These are phyloP conservation scores for Fusarium pseudocircinatum DNA, from an alignment of 2,329 filamentous ascomycete species.

Conservation along the genomic window DNA sequence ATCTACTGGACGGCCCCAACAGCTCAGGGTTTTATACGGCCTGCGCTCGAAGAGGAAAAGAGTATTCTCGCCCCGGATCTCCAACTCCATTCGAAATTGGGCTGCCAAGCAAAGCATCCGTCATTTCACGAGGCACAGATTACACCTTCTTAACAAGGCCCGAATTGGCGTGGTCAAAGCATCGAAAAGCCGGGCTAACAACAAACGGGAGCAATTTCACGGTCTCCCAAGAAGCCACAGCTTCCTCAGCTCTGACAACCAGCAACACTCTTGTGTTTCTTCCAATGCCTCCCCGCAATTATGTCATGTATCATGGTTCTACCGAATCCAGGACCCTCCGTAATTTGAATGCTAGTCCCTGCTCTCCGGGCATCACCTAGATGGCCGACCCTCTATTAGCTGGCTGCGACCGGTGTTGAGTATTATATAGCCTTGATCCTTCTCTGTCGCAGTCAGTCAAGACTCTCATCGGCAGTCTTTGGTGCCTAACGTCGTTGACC, in stretches of 20 bases:
- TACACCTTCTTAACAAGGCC: slow-evolving; percentile 31
- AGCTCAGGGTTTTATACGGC: slow-evolving; percentile 1
- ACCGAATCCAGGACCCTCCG: slow-evolving; percentile 49
- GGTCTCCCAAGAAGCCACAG: slow-evolving; percentile 37
- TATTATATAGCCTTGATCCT: slow-evolving; percentile 44
- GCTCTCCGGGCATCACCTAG: slow-evolving; percentile 41
- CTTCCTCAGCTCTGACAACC: slow-evolving; percentile 31
- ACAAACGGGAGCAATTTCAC: slow-evolving; percentile 24
- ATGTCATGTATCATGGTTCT: slow-evolving; percentile 57
- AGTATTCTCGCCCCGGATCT: slow-evolving; percentile 29
- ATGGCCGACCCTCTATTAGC: slow-evolving; percentile 28
- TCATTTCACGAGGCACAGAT: slow-evolving; percentile 32
- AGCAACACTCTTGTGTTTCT: slow-evolving; percentile 24
- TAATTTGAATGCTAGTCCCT: slow-evolving; percentile 47
- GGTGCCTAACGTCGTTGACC: slow-evolving; percentile 41
- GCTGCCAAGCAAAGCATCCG: slow-evolving; percentile 30
- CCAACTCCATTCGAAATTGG: slow-evolving; percentile 15
- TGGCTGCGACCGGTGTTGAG: slow-evolving; percentile 31
- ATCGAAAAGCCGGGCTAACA: slow-evolving; percentile 34
- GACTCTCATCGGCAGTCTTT: slow-evolving; percentile 37
- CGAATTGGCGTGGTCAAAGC: slow-evolving; percentile 43
- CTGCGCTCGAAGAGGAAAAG: slow-evolving; percentile 14
- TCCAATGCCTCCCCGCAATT: slow-evolving; percentile 51
- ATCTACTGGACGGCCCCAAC: not conserved
- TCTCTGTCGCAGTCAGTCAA: slow-evolving; percentile 37